Evolutionary conservation across 1,139 yeast species (phyloP).

Genomic region (Geotrichum bryndzae): DNA sequence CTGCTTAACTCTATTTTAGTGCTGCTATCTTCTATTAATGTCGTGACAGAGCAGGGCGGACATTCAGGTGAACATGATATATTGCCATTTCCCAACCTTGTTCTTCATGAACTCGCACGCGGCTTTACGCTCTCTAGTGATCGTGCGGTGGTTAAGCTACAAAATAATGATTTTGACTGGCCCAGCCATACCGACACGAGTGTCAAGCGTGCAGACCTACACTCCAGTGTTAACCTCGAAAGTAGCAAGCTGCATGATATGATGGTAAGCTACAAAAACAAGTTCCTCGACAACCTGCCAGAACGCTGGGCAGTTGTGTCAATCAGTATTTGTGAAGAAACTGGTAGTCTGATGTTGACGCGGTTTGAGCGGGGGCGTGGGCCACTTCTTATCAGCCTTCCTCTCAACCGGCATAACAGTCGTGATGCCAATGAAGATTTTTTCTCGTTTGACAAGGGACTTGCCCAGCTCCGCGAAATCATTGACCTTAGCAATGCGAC

Average conservation of each 20-base stretch:
- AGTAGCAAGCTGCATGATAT: not conserved
- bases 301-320: slow-evolving; percentile 52
- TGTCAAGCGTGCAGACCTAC: not conserved
- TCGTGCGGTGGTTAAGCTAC: slow-evolving; percentile 10
- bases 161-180: slow-evolving; percentile 15
- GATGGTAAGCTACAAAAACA: slow-evolving; percentile 2
- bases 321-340: slow-evolving; percentile 53
- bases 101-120: slow-evolving; percentile 17
- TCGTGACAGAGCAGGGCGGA: not conserved
- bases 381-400: slow-evolving; percentile 54
- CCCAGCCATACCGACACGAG: slow-evolving; percentile 6
- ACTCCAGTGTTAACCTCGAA: not conserved
- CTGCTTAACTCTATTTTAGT: slow-evolving; percentile 26
- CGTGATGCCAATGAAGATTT: slow-evolving; percentile 43
- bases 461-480: slow-evolving; percentile 44
- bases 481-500: slow-evolving; percentile 57
- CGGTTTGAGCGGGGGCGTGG: slow-evolving; percentile 36
- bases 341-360: slow-evolving; percentile 54
- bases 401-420: slow-evolving; percentile 48
- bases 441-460: slow-evolving; percentile 46
- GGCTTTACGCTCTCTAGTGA: slow-evolving; percentile 15
- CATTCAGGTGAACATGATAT: not conserved
- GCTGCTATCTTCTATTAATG: slow-evolving; percentile 30
- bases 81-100: slow-evolving; percentile 13
- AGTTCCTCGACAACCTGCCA: slow-evolving; percentile 12